Evolutionary conservation across 495 filamentous ascomycete species (phyloP), one percentile per base, ranked within the genome.

Genomic region (Talaromyces adpressus): DNA sequence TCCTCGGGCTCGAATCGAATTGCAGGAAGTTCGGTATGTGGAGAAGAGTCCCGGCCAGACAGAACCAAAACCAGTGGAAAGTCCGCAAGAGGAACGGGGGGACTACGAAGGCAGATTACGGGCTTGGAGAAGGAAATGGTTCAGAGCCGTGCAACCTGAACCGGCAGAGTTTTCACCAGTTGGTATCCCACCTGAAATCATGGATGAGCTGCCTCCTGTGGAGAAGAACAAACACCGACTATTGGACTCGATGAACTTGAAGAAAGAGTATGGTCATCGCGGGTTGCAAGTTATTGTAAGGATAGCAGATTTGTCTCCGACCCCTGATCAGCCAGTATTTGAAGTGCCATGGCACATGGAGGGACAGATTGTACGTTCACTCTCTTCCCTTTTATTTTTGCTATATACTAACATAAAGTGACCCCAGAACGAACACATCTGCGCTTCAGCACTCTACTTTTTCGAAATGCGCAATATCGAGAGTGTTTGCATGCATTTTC

Each of bases 201-300:
- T 70, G 67, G 53, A 62, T 27, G 71, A 68, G 53, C 54, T 72
- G 45, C 71, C 67, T 0, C 63, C 57, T 62, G 70, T 68, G 30
- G 65, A 70, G 27, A 69, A 68, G 1, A 64, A 53, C 41, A 63
- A 66, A 4, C 69, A 70, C 20, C 69, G 68, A 11, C 72, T 71
- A 29, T 65, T 67, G 49, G 65, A 65, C 7, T 54, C 54, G 20
- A 73, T 78, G 39, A 67, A 75, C 7, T 62, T 78, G 25, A 71
- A 66, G 41, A 64, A 66, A 23, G 68, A 74, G 53, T 85, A 82
- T 66, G 70, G 71, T 47, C 65, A 76, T 1, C 64, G 69, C 2
- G 77, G 75, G 1, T 61, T 81, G 14, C 78, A 81, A 58, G 62
- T 78, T 4, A 71, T 78, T 47, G 67, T 79, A 0, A 73, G 77